Base-by-base conservation (phyloP, 345 rosid genomes). In the Excoecaria cochinchinensis region DNA sequence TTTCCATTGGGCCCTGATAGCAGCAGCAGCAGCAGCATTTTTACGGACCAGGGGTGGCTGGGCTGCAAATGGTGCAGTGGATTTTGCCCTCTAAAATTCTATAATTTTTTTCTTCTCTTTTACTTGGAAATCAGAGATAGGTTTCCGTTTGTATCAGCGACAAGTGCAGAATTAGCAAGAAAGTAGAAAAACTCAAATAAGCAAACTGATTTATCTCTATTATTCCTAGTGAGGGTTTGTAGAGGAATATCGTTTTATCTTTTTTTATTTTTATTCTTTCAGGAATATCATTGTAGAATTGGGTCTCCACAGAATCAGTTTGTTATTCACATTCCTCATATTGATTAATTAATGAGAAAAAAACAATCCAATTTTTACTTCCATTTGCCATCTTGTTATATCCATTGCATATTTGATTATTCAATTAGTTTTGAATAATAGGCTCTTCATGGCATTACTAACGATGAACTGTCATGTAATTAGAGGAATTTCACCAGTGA, bases 331-430 rank as follows among this genome's bases (percentile, higher is more conserved):
- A 86, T 81, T 85, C 84, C 82, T 82, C 70, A 78, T 74, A 85
- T 71, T 84, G 88, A 90, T 90, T 82, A 87, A 89, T 87, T 81
- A 82, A 83, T 86, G 87, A 74, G 78, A 74, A 76, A 81, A 52
- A 17, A 19, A 12, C 14, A 50, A 36, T 44, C 39, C 36, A 72
- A 69, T 25, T 71, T 77, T 78, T 69, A 56, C 53, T 40, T 57
- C 64, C 15, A 47, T 44, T 1, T 15, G 55, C 11, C 48, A 15
- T 38, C 48, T 44, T 64, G 3, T 39, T 7, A 31, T 61, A 44
- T 44, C 48, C 10, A 44, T 8, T 44, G 48, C 48, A 1, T 4
- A 44, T 8, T 44, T 44, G 48, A 44, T 44, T 44, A 6, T 44
- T 44, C 48, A 44, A 10, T 31, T 31, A 31, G 31, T 31, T 31